Base-by-base conservation (phyloP, 2,329 filamentous ascomycete genomes). In the Phaeosphaeria sp. region DNA sequence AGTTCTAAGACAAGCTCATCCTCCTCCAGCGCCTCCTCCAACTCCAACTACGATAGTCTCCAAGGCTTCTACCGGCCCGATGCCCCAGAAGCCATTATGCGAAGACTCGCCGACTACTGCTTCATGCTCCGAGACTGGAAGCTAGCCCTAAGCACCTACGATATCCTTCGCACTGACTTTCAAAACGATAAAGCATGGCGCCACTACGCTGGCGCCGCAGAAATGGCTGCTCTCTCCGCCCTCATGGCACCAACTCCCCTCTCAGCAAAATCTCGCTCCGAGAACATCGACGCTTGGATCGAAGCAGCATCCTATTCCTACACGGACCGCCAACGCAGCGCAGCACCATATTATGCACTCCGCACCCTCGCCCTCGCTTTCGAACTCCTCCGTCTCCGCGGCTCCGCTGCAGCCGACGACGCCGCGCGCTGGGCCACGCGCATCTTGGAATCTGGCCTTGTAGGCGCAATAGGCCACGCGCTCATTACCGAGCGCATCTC, bases 41-140 rank as follows among this genome's bases (percentile, higher is more conserved):
- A 78, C 54, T 87, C 85, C 67, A 96, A 93, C 71, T 97, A 96
- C 77, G 92, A 97, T 75, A 78, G 84, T 39, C 77, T 87, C 6
- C 84, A 87, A 66, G 93, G 93, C 1, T 96, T 91, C 74, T 99
- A 98, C 77, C 84, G 86, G 23, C 90, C 92, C 0, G 92, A 96
- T 61, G 82, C 90, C 0, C 89, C 93, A 0, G 96, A 99, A 80
- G 93, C 94, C 3, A 85, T 95, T 50, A 91, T 99, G 87, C 89
- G 95, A 36, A 96, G 96, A 72, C 82, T 99, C 49, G 95, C 92
- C 44, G 95, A 99, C 74, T 98, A 94, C 78, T 89, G 93, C 11
- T 96, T 99, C 72, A 97, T 99, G 93, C 84, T 99, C 39, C 87
- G 95, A 30, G 96, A 99, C 77, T 99, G 90, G 88, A 97, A 96